Percentiles rank a stretch among this genome's conserved stretches.
Evolutionary conservation across 805 yeast species (phyloP).

Genomic region (Hanseniaspora mollemarum): DNA sequence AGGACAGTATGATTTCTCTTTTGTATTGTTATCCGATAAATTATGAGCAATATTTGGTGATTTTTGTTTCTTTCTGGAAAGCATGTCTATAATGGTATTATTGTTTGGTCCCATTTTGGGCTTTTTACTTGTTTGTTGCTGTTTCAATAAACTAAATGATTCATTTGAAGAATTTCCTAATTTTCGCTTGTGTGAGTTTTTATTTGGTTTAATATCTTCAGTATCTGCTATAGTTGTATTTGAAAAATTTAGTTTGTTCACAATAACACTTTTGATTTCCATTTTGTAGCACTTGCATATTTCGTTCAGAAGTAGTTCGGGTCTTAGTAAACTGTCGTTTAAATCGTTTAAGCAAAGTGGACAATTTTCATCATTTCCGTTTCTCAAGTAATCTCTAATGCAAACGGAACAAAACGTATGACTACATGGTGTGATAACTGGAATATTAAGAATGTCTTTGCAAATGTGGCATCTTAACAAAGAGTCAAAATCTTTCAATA

Average conservation of each 20-base stretch:
- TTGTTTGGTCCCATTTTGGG: not conserved
- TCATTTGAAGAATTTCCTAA: constrained; percentile 10
- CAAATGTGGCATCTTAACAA: constrained; percentile 76
- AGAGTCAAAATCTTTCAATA: constrained; percentile 51
- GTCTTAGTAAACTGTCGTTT: constrained; percentile 55
- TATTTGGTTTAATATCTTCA: not conserved
- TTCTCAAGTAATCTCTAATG: constrained; percentile 57
- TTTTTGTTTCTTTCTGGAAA: constrained; percentile 9
- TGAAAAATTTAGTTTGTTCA: constrained; percentile 26
- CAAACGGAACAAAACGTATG: constrained; percentile 87
- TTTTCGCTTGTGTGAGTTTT: not conserved
- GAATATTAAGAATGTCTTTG: constrained; percentile 67
- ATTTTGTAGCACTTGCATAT: constrained; percentile 42
- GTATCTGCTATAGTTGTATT: constrained; percentile 13
- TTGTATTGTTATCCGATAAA: constrained; percentile 16
- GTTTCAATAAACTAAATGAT: constrained; percentile 8
- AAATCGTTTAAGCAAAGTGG: constrained; percentile 68
- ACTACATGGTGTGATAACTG: constrained; percentile 73
- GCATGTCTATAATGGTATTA: constrained; percentile 18
- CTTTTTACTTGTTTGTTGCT: constrained; percentile 11
- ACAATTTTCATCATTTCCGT: constrained; percentile 41
- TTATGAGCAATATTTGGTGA: constrained; percentile 1
- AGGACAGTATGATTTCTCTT: constrained; percentile 40
- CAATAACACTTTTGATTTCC: constrained; percentile 33
- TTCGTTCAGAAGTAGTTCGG: constrained; percentile 63